phyloP scores from a whole-genome alignment of 2,329 filamentous ascomycete genomes.

The Eutypella sp. region DNA sequence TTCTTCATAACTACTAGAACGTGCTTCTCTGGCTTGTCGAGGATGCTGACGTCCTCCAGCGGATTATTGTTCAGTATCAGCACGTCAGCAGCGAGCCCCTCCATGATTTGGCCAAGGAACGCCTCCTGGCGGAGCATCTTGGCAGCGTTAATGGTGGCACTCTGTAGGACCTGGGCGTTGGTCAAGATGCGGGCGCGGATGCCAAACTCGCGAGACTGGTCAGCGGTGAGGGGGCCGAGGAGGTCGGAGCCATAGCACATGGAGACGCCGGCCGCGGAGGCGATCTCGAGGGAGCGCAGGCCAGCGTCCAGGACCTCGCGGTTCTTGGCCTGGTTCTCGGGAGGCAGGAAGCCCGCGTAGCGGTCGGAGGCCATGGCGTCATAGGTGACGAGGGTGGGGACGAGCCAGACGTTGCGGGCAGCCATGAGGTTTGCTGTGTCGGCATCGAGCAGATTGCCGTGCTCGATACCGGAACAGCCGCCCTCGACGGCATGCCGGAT shows the following conservation, averaged over 20 bases:
- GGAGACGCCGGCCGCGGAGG: slow-evolving; percentile 41
- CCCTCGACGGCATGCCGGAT: slow-evolving; percentile 52
- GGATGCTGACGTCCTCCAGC: slow-evolving; percentile 43
- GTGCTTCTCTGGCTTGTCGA: slow-evolving; percentile 39
- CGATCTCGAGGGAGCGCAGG: slow-evolving; percentile 14
- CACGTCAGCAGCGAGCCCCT: slow-evolving; percentile 44
- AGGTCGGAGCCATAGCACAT: slow-evolving; percentile 50
- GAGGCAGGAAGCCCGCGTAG: slow-evolving; percentile 33
- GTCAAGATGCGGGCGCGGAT: slow-evolving; percentile 35
- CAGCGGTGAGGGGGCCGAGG: slow-evolving; percentile 39
- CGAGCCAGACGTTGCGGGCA: slow-evolving; percentile 38
- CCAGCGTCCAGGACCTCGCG: slow-evolving; percentile 1
- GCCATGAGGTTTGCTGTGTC: slow-evolving; percentile 40
- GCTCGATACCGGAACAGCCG: slow-evolving; percentile 44
- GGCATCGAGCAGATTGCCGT: slow-evolving; percentile 31
- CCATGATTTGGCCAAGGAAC: slow-evolving; percentile 39
- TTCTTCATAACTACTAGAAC: slow-evolving; percentile 47
- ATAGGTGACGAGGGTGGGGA: slow-evolving; percentile 46
- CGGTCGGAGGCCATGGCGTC: slow-evolving; percentile 36
- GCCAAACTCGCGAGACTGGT: slow-evolving; percentile 42
- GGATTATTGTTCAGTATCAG: slow-evolving; percentile 45
- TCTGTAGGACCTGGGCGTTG: slow-evolving; percentile 10
- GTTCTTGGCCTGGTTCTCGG: slow-evolving; percentile 20
- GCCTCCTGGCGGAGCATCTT: slow-evolving; percentile 37
- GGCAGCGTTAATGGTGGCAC: slow-evolving; percentile 38